These are phyloP conservation scores for Dillenia suffruticosa DNA, from an alignment of 164 flowering plant genomes.

Conservation along the genomic window DNA sequence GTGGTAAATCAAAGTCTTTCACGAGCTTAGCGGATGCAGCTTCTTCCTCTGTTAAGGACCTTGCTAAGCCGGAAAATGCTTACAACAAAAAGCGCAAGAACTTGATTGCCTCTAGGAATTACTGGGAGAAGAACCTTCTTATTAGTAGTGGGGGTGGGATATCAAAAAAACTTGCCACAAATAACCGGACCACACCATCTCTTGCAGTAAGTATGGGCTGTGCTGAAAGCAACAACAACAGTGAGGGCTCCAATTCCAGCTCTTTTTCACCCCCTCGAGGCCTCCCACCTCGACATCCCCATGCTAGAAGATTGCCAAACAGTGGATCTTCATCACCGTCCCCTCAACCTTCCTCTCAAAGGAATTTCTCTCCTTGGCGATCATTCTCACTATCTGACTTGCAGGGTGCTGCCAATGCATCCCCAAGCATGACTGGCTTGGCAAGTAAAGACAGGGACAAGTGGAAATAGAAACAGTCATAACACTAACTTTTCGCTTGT, in stretches of 20 bases:
- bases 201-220: slow-evolving; percentile 55
- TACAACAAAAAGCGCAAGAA: slow-evolving; percentile 71
- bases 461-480: too few relatives aligned
- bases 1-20: slow-evolving; percentile 82
- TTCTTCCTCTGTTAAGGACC: slow-evolving; percentile 42
- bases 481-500: too few relatives aligned
- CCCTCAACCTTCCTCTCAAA: slow-evolving; percentile 11
- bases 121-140: slow-evolving; percentile 35
- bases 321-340: slow-evolving; percentile 7
- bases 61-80: slow-evolving; percentile 71
- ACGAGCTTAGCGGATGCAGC: slow-evolving; percentile 58
- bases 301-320: slow-evolving; percentile 12
- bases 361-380: slow-evolving; percentile 27
- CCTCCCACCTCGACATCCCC: slow-evolving; percentile 49
- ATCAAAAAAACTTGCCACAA: slow-evolving; percentile 49
- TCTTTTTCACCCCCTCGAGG: slow-evolving; percentile 28
- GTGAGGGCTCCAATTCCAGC: slow-evolving; percentile 25
- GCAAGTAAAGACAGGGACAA: too few relatives aligned
- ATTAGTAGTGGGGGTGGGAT: slow-evolving; percentile 50
- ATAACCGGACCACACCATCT: slow-evolving; percentile 54
- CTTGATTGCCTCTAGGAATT: slow-evolving; percentile 38
- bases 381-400: slow-evolving; percentile 54
- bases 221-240: slow-evolving; percentile 31
- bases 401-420: slow-evolving; percentile 23
- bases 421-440: slow-evolving; percentile 11